These are phyloP conservation scores for Barnettozyma pratensis DNA, from an alignment of 805 yeast genomes.

Conservation along the genomic window DNA sequence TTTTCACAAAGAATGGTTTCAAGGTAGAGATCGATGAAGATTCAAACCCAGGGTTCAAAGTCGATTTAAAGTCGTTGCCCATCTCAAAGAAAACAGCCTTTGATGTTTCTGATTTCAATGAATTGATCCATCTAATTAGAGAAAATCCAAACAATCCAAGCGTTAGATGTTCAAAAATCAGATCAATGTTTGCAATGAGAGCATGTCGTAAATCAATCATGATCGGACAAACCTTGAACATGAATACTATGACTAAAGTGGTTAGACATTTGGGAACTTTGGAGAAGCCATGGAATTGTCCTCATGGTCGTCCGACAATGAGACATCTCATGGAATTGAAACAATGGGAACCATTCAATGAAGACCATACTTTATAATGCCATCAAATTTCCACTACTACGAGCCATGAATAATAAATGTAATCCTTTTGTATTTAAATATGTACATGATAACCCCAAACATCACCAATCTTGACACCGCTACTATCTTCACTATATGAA, in stretches of 20 bases:
- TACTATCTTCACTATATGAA: conserved; percentile 4
- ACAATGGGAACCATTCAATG: conserved; percentile 38
- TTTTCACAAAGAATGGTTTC: conserved; percentile 77
- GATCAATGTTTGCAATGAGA: conserved; percentile 86
- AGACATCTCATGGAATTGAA: conserved; percentile 71
- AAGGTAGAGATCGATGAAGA: conserved; percentile 46
- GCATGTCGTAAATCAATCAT: conserved; percentile 93
- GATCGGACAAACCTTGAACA: conserved; percentile 75
- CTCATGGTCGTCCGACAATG: conserved; percentile 98
- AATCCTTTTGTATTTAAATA: not conserved
- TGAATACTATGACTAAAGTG: conserved; percentile 57
- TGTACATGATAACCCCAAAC: conserved; percentile 1
- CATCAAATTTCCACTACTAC: not conserved
- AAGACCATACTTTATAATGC: conserved; percentile 34
- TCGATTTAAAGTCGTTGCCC: conserved; percentile 62
- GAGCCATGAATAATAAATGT: not conserved
- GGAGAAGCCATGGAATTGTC: conserved; percentile 91
- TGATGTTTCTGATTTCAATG: conserved; percentile 62
- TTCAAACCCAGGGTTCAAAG: conserved; percentile 48
- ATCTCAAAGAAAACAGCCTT: conserved; percentile 66
- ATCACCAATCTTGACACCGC: not conserved
- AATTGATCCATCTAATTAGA: conserved; percentile 62
- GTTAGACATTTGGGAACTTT: conserved; percentile 63
- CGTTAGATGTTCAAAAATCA: conserved; percentile 68
- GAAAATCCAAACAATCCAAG: conserved; percentile 43